Evolutionary conservation across 768 basidiomycete genomes (phyloP).

Genomic region (Boletus coccyginus): DNA sequence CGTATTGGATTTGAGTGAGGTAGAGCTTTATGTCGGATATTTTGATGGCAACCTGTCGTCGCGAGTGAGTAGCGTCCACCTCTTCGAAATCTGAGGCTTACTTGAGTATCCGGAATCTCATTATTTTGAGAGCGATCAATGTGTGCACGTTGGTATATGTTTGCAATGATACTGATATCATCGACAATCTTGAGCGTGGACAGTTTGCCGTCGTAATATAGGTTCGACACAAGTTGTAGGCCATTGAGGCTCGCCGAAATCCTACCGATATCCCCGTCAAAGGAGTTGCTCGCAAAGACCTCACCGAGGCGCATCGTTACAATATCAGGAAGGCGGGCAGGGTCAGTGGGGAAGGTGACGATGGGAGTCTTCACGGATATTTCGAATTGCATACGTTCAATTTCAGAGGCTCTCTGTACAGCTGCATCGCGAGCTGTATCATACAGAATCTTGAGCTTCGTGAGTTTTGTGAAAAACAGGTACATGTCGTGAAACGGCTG

Average conservation of each 20-base stretch:
- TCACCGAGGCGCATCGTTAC: slow-evolving; percentile 86
- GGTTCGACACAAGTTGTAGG: slow-evolving; percentile 76
- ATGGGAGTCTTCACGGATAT: slow-evolving; percentile 92
- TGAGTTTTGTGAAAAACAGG: slow-evolving; percentile 78
- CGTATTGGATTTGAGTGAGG: slow-evolving; percentile 83
- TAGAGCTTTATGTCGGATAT: slow-evolving; percentile 84
- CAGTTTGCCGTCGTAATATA: slow-evolving; percentile 46
- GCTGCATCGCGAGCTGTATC: slow-evolving; percentile 93
- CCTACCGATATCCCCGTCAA: slow-evolving; percentile 51
- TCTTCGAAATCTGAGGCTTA: slow-evolving; percentile 30
- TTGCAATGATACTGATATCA: slow-evolving; percentile 74
- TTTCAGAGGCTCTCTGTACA: slow-evolving; percentile 87
- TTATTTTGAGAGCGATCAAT: slow-evolving; percentile 51
- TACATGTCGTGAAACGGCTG: slow-evolving; percentile 88
- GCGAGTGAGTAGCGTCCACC: slow-evolving; percentile 2
- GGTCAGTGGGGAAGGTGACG: slow-evolving; percentile 76
- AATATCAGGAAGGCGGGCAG: slow-evolving; percentile 57
- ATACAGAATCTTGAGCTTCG: slow-evolving; percentile 89
- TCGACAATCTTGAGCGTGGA: slow-evolving; percentile 84
- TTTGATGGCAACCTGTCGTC: slow-evolving; percentile 57
- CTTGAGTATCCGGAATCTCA: slow-evolving; percentile 72
- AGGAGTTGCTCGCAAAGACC: slow-evolving; percentile 77
- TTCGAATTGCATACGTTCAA: slow-evolving; percentile 91
- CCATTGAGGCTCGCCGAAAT: slow-evolving; percentile 77
- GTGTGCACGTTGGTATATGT: slow-evolving; percentile 59